Base-by-base conservation (phyloP, 2,329 filamentous ascomycete genomes). In the Clonostachys byssicola region DNA sequence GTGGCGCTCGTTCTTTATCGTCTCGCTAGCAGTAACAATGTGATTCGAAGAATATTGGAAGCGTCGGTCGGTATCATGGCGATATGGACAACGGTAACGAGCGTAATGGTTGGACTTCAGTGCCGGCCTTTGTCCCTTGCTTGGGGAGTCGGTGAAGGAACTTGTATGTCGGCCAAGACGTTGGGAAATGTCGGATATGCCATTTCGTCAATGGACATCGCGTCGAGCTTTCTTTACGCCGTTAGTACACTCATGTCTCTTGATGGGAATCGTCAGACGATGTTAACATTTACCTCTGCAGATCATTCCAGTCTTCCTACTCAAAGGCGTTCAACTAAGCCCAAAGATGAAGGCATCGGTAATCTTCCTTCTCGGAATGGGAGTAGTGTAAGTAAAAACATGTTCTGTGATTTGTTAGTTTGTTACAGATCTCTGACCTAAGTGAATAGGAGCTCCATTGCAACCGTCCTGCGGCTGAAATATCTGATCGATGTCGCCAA, bases 91-190 rank as follows among this genome's bases (percentile, higher is more conserved):
- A 40, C 17, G 1, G 38, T 40, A 1, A 40, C 38, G n/a, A 40
- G 38, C 38, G 38, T 41, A 12, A 23, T 41, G 23, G 35, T 46
- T 30, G 44, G 44, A 23, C 35, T 46, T 5, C 44, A 46, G 44
- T 46, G 44, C 36, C 14, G 36, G n/a, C 44, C 44, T 12, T 36
- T 46, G 6, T 17, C 12, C 23, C 34, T 33, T n/a, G 44, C 44
- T 12, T 46, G 44, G 56, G 4, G 46, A 14, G 46, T 35, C n/a
- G 46, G 23, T 14, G 14, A 9, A 38, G 46, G 46, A 14, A 42
- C 20, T 8, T 47, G 46, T 17, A 13, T 47, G 10, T n/a, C 40
- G 14, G 33, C 46, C 18, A 44, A n/a, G 23, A 44, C 41, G 34
- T 30, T 44, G 18, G 46, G 46, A 7, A 35, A 44, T 16, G 42